Evolutionary conservation across 257 asterid species (phyloP).

Genomic region (Primulina eburnea): DNA sequence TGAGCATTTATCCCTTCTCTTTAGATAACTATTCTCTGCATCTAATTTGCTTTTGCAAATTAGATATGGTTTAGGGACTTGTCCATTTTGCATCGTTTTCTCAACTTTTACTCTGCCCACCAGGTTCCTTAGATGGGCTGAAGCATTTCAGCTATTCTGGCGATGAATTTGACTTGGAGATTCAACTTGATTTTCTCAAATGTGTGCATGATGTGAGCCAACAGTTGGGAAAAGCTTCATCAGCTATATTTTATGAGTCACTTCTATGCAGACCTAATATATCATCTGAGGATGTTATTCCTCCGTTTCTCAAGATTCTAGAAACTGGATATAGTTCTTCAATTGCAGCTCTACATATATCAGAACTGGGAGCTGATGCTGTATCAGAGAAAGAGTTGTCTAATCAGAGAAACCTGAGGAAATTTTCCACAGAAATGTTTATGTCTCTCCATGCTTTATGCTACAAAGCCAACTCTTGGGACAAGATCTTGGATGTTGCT

Average conservation of each 20-base stretch:
- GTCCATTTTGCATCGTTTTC: conserved; percentile 14
- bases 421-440: conserved; percentile 67
- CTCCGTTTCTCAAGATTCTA: conserved; percentile 63
- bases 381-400: conserved; percentile 74
- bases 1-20: conserved; percentile 18
- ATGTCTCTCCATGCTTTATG: conserved; percentile 65
- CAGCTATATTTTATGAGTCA: conserved; percentile 74
- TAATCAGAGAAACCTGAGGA: conserved; percentile 75
- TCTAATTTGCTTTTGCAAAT: not conserved
- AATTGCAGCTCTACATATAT: conserved; percentile 46
- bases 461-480: conserved; percentile 73
- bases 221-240: conserved; percentile 84
- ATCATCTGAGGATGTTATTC: conserved; percentile 75
- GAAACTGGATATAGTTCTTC: conserved; percentile 73
- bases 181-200: conserved; percentile 61
- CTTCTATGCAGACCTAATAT: conserved; percentile 51
- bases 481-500: conserved; percentile 66
- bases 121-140: conserved; percentile 63
- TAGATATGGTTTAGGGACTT: not conserved
- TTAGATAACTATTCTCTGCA: conserved; percentile 19
- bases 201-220: conserved; percentile 72
- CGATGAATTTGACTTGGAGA: conserved; percentile 48
- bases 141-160: conserved; percentile 31
- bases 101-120: conserved; percentile 18
- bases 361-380: conserved; percentile 79